Percentiles rank a stretch among this genome's conserved stretches.
phyloP scores from a whole-genome alignment of 495 filamentous ascomycete genomes.

The Penicillium macrosclerotiorum region DNA sequence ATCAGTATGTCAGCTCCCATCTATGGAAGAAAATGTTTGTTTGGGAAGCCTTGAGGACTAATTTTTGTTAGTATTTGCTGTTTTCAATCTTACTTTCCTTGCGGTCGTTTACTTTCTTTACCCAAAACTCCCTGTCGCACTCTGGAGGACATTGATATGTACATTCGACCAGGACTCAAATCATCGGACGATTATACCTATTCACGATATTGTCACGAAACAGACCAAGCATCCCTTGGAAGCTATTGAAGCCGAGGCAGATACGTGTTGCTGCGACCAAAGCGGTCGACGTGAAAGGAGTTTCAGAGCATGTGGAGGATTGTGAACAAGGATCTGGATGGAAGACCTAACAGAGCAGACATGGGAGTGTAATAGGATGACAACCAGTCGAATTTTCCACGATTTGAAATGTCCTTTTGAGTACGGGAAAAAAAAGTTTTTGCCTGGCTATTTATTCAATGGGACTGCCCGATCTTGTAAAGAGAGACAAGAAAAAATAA shows the following conservation, averaged over 20 bases:
- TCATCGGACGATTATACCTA: slow-evolving; percentile 28
- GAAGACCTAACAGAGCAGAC: neutral
- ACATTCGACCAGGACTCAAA: slow-evolving; percentile 36
- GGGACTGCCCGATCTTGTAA: neutral
- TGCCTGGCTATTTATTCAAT: too few species aligned
- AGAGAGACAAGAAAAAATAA: slow-evolving; percentile 26
- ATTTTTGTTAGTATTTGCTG: slow-evolving; percentile 26
- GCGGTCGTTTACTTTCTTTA: slow-evolving; percentile 12
- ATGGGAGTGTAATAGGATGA: too few species aligned
- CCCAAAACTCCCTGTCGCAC: slow-evolving; percentile 21
- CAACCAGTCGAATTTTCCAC: too few species aligned
- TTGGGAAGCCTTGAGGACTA: neutral
- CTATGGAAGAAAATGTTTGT: slow-evolving; percentile 2
- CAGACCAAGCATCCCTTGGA: slow-evolving; percentile 10
- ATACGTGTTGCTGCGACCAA: slow-evolving; percentile 3
- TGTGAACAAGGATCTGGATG: neutral
- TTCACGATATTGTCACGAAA: slow-evolving; percentile 25
- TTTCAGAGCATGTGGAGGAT: slow-evolving; percentile 4
- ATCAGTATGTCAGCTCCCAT: slow-evolving; percentile 45
- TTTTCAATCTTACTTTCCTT: slow-evolving; percentile 8
- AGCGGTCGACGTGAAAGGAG: neutral
- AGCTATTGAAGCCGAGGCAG: slow-evolving; percentile 13
- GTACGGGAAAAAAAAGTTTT: too few species aligned
- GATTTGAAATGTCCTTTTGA: too few species aligned
- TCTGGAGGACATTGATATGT: slow-evolving; percentile 34